Conservation (phyloP, 805 yeast species). For the Suhomyces sp. region DNA sequence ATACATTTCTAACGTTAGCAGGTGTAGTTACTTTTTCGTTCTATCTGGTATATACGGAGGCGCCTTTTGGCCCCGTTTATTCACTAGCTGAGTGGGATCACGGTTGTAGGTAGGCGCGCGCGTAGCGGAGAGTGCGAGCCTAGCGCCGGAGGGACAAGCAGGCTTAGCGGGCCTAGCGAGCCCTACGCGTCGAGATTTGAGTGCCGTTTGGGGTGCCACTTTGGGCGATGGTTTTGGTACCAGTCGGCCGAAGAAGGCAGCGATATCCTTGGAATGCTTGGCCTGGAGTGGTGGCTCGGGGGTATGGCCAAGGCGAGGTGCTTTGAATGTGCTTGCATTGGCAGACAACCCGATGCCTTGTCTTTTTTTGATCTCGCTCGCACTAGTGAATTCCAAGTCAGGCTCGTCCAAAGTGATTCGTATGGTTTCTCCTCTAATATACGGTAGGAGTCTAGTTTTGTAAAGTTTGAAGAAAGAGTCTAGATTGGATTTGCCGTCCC, state of each 20-base stretch:
- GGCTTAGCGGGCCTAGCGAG: not conserved
- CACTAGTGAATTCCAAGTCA: constrained; percentile 3
- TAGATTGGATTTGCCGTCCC: constrained; percentile 8
- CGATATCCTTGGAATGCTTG: not conserved
- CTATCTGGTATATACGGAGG: constrained; percentile 35
- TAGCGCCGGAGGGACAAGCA: not conserved
- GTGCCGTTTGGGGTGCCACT: not conserved
- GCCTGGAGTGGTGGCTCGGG: not conserved
- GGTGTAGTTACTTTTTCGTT: constrained; percentile 7
- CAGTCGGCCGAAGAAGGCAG: not conserved
- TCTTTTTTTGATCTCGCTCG: constrained; percentile 6
- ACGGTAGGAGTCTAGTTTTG: constrained; percentile 10
- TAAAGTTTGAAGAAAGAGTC: constrained; percentile 13
- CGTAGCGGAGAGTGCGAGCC: not conserved
- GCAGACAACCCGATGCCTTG: not conserved
- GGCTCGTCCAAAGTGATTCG: not conserved
- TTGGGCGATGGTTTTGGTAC: not conserved
- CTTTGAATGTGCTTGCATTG: not conserved
- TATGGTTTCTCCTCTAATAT: constrained; percentile 9
- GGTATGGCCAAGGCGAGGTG: not conserved
- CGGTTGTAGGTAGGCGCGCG: not conserved
- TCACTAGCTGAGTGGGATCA: not conserved
- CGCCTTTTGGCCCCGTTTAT: constrained; percentile 16
- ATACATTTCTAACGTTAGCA: not conserved
- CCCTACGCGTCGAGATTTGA: not conserved